phyloP scores from a whole-genome alignment of 2,329 filamentous ascomycete species.

The Gnomoniopsis sp. region DNA sequence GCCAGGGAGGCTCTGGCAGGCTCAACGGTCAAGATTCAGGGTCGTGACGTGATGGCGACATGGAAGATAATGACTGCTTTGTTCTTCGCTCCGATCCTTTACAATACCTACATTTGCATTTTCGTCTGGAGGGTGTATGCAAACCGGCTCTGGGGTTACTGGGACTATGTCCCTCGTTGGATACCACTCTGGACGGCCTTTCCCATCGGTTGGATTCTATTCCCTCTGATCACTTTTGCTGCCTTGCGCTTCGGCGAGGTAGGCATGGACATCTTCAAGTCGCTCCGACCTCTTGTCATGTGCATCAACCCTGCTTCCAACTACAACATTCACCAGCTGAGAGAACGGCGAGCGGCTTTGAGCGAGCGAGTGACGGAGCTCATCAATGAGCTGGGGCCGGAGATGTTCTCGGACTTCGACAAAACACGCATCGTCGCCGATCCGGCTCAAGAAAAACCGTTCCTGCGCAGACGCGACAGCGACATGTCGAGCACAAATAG shows the following conservation, averaged over 20 bases:
- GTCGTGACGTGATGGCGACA: slow-evolving; percentile 85
- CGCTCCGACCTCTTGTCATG: slow-evolving; percentile 79
- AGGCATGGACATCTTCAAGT: slow-evolving; percentile 99
- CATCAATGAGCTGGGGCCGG: slow-evolving; percentile 92
- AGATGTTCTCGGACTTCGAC: slow-evolving; percentile 97
- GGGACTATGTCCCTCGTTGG: slow-evolving; percentile 76
- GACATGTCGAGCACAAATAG: slow-evolving; percentile 40
- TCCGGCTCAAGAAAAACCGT: slow-evolving; percentile 33
- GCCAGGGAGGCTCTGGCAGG: slow-evolving; percentile 79
- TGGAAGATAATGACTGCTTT: slow-evolving; percentile 92
- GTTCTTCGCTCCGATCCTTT: slow-evolving; percentile 76
- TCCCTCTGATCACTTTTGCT: slow-evolving; percentile 86
- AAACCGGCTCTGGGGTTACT: slow-evolving; percentile 79
- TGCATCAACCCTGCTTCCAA: slow-evolving; percentile 80
- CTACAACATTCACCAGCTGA: slow-evolving; percentile 78
- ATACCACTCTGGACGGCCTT: slow-evolving; percentile 78
- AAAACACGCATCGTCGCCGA: slow-evolving; percentile 66
- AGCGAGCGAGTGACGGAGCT: slow-evolving; percentile 81
- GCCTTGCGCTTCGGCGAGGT: slow-evolving; percentile 93
- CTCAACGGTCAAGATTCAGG: slow-evolving; percentile 84
- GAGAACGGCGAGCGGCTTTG: slow-evolving; percentile 68
- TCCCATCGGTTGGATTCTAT: slow-evolving; percentile 71
- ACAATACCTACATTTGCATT: slow-evolving; percentile 74
- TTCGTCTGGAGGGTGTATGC: slow-evolving; percentile 75
- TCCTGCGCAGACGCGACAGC: slow-evolving; percentile 41